Evolutionary conservation across 257 asterid species (phyloP).

Genomic region (Forsythia suspensa): DNA sequence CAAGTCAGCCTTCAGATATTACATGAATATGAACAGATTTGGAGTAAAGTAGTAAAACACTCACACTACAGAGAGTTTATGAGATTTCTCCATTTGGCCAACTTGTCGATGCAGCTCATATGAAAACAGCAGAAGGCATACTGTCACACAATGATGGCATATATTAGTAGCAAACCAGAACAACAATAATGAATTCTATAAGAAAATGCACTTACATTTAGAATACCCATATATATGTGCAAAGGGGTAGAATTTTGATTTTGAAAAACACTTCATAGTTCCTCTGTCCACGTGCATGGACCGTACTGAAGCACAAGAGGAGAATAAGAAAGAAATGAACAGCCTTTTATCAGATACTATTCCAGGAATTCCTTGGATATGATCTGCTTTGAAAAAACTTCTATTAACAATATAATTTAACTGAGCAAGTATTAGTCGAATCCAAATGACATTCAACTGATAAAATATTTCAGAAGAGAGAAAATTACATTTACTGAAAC

Average conservation of each 20-base stretch:
- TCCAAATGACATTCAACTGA: not conserved
- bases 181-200: conserved; percentile 3
- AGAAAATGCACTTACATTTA: conserved; percentile 57
- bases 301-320: conserved; percentile 40
- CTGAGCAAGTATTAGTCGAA: not conserved
- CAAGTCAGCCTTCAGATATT: too few relatives aligned
- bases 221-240: conserved; percentile 78
- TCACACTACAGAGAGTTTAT: conserved; percentile 67
- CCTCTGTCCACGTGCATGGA: conserved; percentile 47
- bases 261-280: conserved; percentile 44
- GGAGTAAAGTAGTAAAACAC: not conserved
- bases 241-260: conserved; percentile 53
- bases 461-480: not conserved
- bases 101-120: conserved; percentile 83
- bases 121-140: conserved; percentile 69
- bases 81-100: conserved; percentile 48
- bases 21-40: not conserved
- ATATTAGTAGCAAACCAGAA: conserved; percentile 22
- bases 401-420: not conserved
- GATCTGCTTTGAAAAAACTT: not conserved
- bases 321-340: not conserved
- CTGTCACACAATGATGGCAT: conserved; percentile 39
- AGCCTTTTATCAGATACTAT: too few relatives aligned
- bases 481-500: not conserved
- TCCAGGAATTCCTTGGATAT: not conserved